phyloP scores from a whole-genome alignment of 139 green algal genomes.

The Chlorella sp. region DNA sequence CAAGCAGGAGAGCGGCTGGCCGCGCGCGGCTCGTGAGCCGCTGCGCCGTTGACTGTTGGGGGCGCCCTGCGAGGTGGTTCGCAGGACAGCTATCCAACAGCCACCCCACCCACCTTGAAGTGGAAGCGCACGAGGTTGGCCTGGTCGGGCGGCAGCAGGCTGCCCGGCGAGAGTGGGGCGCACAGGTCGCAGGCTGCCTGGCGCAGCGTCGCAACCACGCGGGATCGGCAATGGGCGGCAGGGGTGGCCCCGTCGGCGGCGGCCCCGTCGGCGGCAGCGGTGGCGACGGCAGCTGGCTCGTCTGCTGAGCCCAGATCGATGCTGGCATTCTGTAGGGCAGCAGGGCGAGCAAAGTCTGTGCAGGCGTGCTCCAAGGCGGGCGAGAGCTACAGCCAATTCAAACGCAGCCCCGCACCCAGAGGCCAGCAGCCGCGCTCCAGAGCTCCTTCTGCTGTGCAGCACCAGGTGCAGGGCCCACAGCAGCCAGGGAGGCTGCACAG shows the following conservation, averaged over 20 bases:
- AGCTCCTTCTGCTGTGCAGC: constrained; percentile 8
- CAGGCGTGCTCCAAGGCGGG: not conserved
- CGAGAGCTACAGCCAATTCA: not conserved
- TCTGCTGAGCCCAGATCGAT: not conserved
- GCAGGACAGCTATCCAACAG: not conserved
- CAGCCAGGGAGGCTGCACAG: not conserved
- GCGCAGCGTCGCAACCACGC: not conserved
- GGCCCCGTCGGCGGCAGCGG: not conserved
- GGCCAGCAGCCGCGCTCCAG: not conserved
- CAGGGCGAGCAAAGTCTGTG: not conserved
- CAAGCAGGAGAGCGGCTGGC: not conserved
- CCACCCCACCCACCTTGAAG: not conserved
- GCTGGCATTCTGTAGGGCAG: constrained; percentile 13
- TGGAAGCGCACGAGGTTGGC: constrained; percentile 14
- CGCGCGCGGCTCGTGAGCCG: not conserved
- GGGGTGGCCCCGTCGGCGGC: not conserved
- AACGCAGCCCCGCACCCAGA: constrained; percentile 24
- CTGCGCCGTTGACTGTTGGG: not conserved
- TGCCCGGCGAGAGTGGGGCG: not conserved
- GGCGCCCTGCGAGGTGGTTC: not conserved
- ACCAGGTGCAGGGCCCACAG: not conserved
- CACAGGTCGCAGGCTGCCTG: constrained; percentile 22
- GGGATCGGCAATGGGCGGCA: not conserved
- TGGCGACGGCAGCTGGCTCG: no score
- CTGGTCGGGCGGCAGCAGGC: not conserved